Evolutionary conservation across 148 eudicot species (phyloP).

Genomic region (Spergularia marina): DNA sequence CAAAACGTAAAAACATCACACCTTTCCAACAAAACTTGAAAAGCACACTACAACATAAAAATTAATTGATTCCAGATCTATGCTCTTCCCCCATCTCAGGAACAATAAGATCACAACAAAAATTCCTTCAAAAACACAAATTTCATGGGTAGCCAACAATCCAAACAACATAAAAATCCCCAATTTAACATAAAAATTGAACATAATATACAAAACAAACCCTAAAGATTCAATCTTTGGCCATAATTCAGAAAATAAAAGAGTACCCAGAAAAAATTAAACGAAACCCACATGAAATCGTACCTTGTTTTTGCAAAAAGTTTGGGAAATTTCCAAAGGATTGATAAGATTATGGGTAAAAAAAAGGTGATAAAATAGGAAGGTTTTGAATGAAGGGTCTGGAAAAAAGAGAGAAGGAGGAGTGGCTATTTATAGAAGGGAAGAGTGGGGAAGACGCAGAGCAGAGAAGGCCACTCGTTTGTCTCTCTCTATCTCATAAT

Average conservation of each 20-base stretch:
- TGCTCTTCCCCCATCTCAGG: neutral
- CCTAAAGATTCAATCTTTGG: neutral
- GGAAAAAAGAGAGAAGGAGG: neutral
- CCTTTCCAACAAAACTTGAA: neutral
- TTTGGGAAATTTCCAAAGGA: neutral
- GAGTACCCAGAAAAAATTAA: neutral
- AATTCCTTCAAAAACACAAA: neutral
- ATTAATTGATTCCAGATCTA: conserved; percentile 16
- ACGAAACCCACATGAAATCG: conserved; percentile 14
- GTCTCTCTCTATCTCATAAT: conserved; percentile 11
- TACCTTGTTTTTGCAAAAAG: neutral
- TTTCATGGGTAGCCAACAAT: neutral
- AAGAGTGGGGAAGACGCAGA: conserved; percentile 8
- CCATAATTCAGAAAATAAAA: conserved; percentile 5
- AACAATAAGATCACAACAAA: neutral
- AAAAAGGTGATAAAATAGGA: neutral
- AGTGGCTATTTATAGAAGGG: conserved; percentile 19
- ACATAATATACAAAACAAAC: neutral
- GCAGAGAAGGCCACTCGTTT: conserved; percentile 12
- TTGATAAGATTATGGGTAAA: neutral
- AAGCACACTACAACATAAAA: neutral
- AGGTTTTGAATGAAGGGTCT: neutral
- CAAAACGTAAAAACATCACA: neutral
- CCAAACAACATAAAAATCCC: neutral
- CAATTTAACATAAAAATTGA: neutral